Evolutionary conservation across 495 filamentous ascomycete species (phyloP).

Genomic region (Penicillium argentinense): DNA sequence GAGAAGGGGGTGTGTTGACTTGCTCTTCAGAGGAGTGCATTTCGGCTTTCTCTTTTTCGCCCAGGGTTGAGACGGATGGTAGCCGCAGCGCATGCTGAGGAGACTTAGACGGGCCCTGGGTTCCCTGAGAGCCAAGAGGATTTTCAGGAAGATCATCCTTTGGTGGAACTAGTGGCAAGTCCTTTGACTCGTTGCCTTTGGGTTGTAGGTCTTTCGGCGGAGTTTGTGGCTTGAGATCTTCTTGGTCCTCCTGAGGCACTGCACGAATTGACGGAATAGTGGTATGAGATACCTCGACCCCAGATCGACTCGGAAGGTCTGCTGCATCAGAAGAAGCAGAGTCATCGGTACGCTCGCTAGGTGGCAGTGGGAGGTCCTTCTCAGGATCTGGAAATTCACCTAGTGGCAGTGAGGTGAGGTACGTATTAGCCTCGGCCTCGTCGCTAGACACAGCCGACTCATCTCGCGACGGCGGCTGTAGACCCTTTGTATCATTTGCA

Average conservation of each 20-base stretch:
- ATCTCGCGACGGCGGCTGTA: conserved; percentile 2
- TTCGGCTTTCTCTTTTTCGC: conserved; percentile 3
- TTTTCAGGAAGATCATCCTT: background rate
- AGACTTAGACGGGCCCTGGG: too few species aligned
- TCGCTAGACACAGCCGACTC: conserved; percentile 2
- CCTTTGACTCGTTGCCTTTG: background rate
- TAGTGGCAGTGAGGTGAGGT: background rate
- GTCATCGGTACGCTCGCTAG: conserved; percentile 1
- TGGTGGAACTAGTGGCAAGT: background rate
- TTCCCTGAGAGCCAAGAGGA: too few species aligned
- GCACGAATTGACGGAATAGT: conserved; percentile 16
- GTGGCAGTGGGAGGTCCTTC: background rate
- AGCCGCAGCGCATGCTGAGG: conserved; percentile 7
- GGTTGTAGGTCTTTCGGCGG: background rate
- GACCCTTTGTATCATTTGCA: background rate
- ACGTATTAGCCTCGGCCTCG: background rate
- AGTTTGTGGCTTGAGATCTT: conserved; percentile 6
- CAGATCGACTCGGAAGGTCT: background rate
- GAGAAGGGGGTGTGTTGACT: conserved; percentile 15
- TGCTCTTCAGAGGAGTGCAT: background rate
- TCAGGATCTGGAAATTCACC: background rate
- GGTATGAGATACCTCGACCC: background rate
- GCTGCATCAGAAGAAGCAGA: background rate
- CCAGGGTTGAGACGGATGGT: conserved; percentile 25
- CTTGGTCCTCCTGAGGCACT: conserved; percentile 13